Conservation (phyloP, 2,329 filamentous ascomycete species). For the Talaromyces rugulosus region DNA sequence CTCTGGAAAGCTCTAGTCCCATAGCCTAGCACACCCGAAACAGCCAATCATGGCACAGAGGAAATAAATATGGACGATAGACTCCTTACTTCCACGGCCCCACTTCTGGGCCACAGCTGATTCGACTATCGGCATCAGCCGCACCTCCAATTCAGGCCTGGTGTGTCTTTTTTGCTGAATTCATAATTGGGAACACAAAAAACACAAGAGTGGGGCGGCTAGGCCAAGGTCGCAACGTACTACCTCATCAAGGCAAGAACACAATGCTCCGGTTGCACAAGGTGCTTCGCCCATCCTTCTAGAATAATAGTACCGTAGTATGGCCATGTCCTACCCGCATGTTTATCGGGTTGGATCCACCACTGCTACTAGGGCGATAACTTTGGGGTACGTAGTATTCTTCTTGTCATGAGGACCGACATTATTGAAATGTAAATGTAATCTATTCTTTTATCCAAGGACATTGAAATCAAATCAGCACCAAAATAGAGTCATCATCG, state of each 20-base stretch:
- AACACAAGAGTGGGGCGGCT: too few relatives aligned
- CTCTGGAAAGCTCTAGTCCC: too few relatives aligned
- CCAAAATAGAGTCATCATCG: neutral
- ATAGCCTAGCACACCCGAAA: neutral
- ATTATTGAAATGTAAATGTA: neutral
- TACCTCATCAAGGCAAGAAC: too few relatives aligned
- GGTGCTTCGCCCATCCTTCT: neutral
- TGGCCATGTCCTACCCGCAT: too few relatives aligned
- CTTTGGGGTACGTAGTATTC: neutral
- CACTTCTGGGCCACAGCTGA: neutral
- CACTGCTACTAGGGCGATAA: neutral
- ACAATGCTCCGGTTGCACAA: neutral
- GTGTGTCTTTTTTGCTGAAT: neutral
- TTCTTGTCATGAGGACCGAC: too few relatives aligned
- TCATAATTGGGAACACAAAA: neutral
- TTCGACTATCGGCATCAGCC: neutral
- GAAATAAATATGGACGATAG: too few relatives aligned
- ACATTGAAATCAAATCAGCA: too few relatives aligned
- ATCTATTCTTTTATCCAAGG: neutral
- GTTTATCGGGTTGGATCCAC: too few relatives aligned
- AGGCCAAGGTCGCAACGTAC: too few relatives aligned
- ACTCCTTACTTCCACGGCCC: too few relatives aligned
- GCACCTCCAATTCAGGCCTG: neutral
- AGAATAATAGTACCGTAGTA: neutral
- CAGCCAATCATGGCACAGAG: neutral